These are phyloP conservation scores for Priceomyces fermenticarens DNA, from an alignment of 805 yeast species.

Conservation along the genomic window DNA sequence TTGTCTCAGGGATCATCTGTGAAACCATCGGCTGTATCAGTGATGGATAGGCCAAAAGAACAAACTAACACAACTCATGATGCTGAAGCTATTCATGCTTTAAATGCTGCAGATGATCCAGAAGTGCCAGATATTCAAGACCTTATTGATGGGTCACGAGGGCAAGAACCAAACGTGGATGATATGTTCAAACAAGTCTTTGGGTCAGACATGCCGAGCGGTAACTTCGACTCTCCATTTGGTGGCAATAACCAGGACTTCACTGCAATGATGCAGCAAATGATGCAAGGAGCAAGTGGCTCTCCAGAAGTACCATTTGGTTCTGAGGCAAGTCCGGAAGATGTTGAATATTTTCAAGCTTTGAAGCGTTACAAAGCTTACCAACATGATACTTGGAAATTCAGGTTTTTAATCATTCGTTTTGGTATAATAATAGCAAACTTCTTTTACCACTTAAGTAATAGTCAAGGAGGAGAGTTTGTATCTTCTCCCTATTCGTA, in stretches of 20 bases:
- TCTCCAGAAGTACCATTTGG: slow-evolving; percentile 5
- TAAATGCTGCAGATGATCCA: slow-evolving; percentile 32
- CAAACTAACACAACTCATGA: not conserved
- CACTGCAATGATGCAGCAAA: slow-evolving; percentile 30
- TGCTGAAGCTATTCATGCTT: not conserved
- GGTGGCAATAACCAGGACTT: not conserved
- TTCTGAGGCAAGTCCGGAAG: slow-evolving; percentile 11
- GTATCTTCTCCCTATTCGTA: slow-evolving; percentile 22
- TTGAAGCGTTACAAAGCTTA: slow-evolving; percentile 28
- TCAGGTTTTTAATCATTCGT: slow-evolving; percentile 30
- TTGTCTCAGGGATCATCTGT: slow-evolving; percentile 39
- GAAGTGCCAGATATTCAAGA: slow-evolving; percentile 34
- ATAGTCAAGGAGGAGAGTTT: slow-evolving; percentile 17
- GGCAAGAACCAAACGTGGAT: slow-evolving; percentile 26
- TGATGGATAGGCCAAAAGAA: slow-evolving; percentile 14
- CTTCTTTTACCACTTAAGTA: slow-evolving; percentile 33
- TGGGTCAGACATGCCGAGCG: slow-evolving; percentile 10
- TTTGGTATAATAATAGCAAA: slow-evolving; percentile 22
- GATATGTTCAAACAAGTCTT: slow-evolving; percentile 31
- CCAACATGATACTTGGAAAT: slow-evolving; percentile 30
- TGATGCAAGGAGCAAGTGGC: slow-evolving; percentile 13
- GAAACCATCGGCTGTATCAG: slow-evolving; percentile 30
- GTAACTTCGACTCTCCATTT: slow-evolving; percentile 15
- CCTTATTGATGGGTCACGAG: not conserved
- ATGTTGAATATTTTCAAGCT: slow-evolving; percentile 26